Base-by-base conservation (phyloP, 208 protist species). In the Trypanosomatidae sp. region DNA sequence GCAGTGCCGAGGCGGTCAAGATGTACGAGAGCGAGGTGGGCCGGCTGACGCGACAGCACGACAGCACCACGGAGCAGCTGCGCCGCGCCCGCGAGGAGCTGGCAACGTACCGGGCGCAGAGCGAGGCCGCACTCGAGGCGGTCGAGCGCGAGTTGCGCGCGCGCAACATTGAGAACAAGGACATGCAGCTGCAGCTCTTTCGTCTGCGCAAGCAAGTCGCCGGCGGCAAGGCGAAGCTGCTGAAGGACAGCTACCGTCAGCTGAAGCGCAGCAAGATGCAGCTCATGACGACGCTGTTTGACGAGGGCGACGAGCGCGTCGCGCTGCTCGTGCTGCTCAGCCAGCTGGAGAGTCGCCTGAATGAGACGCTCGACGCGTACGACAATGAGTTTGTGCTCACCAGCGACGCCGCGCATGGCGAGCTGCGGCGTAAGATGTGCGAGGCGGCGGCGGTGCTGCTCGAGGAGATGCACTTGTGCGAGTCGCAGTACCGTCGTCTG, bases 391-490 rank as follows among this genome's bases (percentile, higher is more conserved):
- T 61, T 22, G 47, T 81, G 3, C 42, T 88, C 3, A 69, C 61
- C 2, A 33, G 60, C 1, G 66, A 87, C 25, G 38, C 43, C 19
- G 33, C 45, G 15, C 56, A 58, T 10, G 10, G 38, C 0, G 52
- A 69, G 1, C 48, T 73, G 19, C 62, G 66, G 16, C 22, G 39
- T 23, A 66, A 66, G 23, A 80, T 88, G 68, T 43, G 66, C 1
- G 40, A 65, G 20, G 28, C 16, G 0, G 77, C 85, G 11, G 56
- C 70, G 21, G 54, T 87, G 7, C 45, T 94, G 16, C 46, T 94
- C 28, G 85, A 94, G 51, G 85, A 94, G 55, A 89, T 90, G 65
- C 80, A 90, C 55, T 61, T 83, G 35, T 88, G 74, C 51, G 74
- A 83, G 39, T 33, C 62, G 15, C 57, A 64, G 18, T 93, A 92